Evolutionary conservation across 2,329 filamentous ascomycete genomes (phyloP), one percentile per base, ranked within the genome.

Genomic region (Aureobasidium namibiae): DNA sequence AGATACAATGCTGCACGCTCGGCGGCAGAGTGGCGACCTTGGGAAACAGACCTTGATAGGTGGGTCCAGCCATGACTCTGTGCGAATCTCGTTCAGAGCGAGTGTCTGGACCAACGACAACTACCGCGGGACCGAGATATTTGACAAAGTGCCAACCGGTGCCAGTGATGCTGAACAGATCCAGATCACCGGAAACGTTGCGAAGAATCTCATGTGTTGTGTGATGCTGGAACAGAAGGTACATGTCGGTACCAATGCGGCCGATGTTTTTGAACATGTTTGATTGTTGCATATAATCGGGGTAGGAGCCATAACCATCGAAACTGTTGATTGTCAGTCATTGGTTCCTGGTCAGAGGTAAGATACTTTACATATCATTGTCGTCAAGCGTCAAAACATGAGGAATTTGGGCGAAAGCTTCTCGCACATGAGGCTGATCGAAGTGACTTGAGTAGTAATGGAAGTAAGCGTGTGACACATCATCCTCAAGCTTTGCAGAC

Each of bases 371-470:
- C 90, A 99, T 96, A 66, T 99, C 94, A 72, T 97, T 94, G 68
- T 97, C 94, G 69, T 99, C 92, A 56, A 99, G 85, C 70, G 95
- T 90, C 67, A 95, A 80, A 56, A 99, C 79, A 69, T 96, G 92
- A 41, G 94, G 94, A 63, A 99, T 96, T 75, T 99, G 94, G 23
- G 94, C 94, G 77, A 96, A 99, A 0, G 92, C 92, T 73, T 99
- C 94, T 61, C 94, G 81, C 65, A 99, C 74, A 72, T 95, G 92
- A 7, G 92, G 92, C 73, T 99, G 94, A 70, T 99, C 94, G 70
- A 99, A 97, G 72, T 97, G 92, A 66, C 91, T 96, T 1, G 92
- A 96, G 71, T 99, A 99, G 73, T 96, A 99, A 73, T 99, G 94
- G 74, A 99, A 99, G 76, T 96, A 99, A 8, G 94, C 92, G 73